A percentile compares a stretch with the other conserved stretches of the same genome.
These are phyloP conservation scores for Boletus sp. DNA, from an alignment of 1,284 basidiomycete genomes.

Conservation along the genomic window DNA sequence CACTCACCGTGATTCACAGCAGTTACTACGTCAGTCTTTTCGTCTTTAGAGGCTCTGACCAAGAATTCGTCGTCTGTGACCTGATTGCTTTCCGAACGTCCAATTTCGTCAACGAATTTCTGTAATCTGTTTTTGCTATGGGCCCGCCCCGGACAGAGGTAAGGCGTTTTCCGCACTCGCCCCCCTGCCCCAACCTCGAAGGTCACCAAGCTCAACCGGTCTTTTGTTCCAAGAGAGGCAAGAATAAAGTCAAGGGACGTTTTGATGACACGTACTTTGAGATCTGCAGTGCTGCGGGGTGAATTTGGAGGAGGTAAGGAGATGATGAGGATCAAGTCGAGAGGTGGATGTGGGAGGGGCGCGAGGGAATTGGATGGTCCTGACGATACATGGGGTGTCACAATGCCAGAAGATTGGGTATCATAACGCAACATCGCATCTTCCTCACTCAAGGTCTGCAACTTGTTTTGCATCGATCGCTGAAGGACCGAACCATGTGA, in stretches of 20 bases:
- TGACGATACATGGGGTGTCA: conserved; percentile 72
- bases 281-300: conserved; percentile 70
- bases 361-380: conserved; percentile 74
- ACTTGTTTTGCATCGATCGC: conserved; percentile 42
- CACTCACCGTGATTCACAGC: conserved; percentile 84
- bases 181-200: conserved; percentile 83
- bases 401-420: conserved; percentile 44
- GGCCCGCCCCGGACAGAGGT: conserved; percentile 67
- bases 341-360: conserved; percentile 79
- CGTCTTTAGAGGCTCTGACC: conserved; percentile 75
- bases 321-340: conserved; percentile 90
- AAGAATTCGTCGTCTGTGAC: conserved; percentile 66
- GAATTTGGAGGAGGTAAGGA: conserved; percentile 76
- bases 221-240: conserved; percentile 67
- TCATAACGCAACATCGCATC: conserved; percentile 58
- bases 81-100: conserved; percentile 38
- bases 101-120: conserved; percentile 75
- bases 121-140: conserved; percentile 69
- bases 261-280: conserved; percentile 84
- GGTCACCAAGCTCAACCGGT: conserved; percentile 83
- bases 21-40: conserved; percentile 93
- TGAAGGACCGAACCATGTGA: conserved; percentile 55
- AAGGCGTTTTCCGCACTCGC: conserved; percentile 82
- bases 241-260: conserved; percentile 82
- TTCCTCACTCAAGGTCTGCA: conserved; percentile 66